Conservation (phyloP, 2,329 filamentous ascomycete species). For the Aspergillus pseudonomiae region DNA sequence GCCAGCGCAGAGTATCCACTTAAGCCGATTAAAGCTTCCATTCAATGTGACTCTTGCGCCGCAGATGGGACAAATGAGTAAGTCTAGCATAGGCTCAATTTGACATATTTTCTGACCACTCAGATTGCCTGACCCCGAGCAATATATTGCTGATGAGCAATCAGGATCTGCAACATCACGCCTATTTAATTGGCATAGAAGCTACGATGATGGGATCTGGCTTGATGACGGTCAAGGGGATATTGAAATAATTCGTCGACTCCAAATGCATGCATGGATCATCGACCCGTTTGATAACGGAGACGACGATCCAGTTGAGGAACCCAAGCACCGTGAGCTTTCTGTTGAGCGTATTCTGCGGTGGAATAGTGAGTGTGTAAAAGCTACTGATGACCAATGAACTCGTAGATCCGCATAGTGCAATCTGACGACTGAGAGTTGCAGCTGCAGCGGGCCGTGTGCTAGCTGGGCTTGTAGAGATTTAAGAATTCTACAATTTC, state of each 20-base stretch:
- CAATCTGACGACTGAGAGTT: too few species aligned
- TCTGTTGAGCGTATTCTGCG: constrained; percentile 17
- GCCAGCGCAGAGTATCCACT: constrained; percentile 6
- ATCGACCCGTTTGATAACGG: constrained; percentile 20
- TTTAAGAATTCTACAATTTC: too few species aligned
- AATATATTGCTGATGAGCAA: constrained; percentile 18
- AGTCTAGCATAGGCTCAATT: neutral
- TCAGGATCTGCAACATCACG: constrained; percentile 23
- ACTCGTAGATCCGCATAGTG: too few species aligned
- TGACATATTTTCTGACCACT: constrained; percentile 5
- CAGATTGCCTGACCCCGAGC: constrained; percentile 7
- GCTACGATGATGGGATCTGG: constrained; percentile 26
- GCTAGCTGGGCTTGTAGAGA: too few species aligned
- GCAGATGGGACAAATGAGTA: constrained; percentile 2
- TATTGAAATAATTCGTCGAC: constrained; percentile 19
- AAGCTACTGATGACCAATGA: too few species aligned
- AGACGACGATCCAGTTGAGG: constrained; percentile 2
- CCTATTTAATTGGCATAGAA: constrained; percentile 29
- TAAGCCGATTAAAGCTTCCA: neutral
- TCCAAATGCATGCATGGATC: constrained; percentile 28
- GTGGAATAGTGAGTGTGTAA: constrained; percentile 8
- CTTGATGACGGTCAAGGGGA: constrained; percentile 24
- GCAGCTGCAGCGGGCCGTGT: too few species aligned
- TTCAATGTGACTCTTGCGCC: neutral
- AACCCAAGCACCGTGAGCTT: constrained; percentile 11